Conservation (phyloP, 176 grass and related monocot species). For the Oryza glaberrima region DNA sequence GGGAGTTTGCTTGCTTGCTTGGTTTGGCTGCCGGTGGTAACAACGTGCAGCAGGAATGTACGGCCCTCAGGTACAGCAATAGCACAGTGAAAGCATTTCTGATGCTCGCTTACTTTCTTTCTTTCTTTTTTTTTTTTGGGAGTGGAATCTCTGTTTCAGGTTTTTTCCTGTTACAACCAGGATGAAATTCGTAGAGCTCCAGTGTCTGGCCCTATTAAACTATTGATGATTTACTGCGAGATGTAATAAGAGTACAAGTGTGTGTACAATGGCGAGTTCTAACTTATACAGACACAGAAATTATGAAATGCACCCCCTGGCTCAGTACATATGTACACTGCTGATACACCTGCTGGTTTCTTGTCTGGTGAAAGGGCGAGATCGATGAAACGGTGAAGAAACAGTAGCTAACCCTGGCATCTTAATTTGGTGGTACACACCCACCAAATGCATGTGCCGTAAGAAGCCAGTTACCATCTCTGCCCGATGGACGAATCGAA, state of each 20-base stretch:
- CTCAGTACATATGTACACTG: neutral
- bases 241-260: neutral
- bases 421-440: neutral
- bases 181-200: neutral
- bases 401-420: neutral
- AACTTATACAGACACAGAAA: neutral
- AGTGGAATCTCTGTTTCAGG: neutral
- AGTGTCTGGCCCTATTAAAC: neutral
- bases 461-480: neutral
- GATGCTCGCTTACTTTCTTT: neutral
- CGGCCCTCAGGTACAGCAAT: neutral
- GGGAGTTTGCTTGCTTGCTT: slow-evolving; percentile 12
- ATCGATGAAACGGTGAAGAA: neutral
- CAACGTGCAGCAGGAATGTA: slow-evolving; percentile 29
- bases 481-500: slow-evolving; percentile 2
- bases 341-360: neutral
- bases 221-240: neutral
- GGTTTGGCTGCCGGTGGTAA: slow-evolving; percentile 10
- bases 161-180: neutral
- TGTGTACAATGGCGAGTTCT: neutral
- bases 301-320: neutral
- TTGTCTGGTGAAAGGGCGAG: neutral
- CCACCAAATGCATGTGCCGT: neutral
- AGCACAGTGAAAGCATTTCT: slow-evolving; percentile 33
- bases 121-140: neutral